Evolutionary conservation across 805 yeast genomes (phyloP), one percentile per base, ranked within the genome.

Genomic region (Lipomyces yamadae): DNA sequence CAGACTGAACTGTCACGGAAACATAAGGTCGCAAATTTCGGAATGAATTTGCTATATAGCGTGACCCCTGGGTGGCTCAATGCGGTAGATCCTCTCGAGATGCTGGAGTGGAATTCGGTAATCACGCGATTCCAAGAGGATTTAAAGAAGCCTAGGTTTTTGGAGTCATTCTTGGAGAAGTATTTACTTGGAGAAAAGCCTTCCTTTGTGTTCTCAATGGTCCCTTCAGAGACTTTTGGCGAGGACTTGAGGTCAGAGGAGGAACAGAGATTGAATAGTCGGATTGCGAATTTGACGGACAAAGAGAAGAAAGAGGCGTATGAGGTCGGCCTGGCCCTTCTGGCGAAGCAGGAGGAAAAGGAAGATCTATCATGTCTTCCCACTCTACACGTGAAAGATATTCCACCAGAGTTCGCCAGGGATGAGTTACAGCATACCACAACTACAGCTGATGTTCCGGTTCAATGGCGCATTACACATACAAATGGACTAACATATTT

Each of bases 21-120:
- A 72, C 93, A 92, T 72, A 96, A 92, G 70, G 92, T 89, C 72
- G 88, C 98, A 0, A 90, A 91, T 67, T 95, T 92, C 80, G 99
- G 99, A 10, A 80, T 95, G 81, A 87, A 87, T 48, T 76, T 94
- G 58, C 80, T 94, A 42, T 86, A 86, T 75, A 83, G 91, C 0
- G 70, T 95, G 7, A 84, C 91, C n/a, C 91, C 97, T 7, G 87
- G 91, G 8, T 92, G 97, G 91, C 88, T 90, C 61, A 92, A 92
- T 75, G 86, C 85, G 30, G 84, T 85, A n/a, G 91, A 91, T 77
- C 96, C 96, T 1, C 80, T 94, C 71, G 83, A 86, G 11, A 72
- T 84, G 2, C 78, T 95, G 59, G 86, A 87, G 63, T 89, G 91
- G 78, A 89, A 90, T 70, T 81, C 81, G 10, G 80, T 85, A 30